These are phyloP conservation scores for Fusarium ambrosium DNA, from an alignment of 2,329 filamentous ascomycete species.

Conservation along the genomic window DNA sequence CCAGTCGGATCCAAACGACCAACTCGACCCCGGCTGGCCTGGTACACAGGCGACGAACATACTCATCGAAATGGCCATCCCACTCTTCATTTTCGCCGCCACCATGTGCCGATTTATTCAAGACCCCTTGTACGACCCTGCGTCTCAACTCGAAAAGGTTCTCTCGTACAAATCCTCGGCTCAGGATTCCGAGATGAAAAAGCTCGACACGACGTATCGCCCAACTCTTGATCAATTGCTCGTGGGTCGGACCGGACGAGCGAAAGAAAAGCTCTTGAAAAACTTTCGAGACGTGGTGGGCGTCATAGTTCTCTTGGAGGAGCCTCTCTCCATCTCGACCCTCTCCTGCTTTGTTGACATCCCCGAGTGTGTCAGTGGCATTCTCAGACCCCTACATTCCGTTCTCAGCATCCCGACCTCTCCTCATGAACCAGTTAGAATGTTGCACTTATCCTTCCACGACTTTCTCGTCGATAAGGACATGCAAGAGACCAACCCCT, in stretches of 20 bases:
- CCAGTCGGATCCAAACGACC: background rate
- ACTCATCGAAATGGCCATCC: slow-evolving; percentile 48
- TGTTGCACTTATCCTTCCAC: slow-evolving; percentile 51
- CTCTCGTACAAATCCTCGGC: slow-evolving; percentile 30
- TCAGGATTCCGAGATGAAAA: slow-evolving; percentile 22
- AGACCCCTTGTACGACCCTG: slow-evolving; percentile 35
- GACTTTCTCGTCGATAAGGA: slow-evolving; percentile 54
- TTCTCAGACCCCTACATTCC: slow-evolving; percentile 36
- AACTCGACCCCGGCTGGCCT: slow-evolving; percentile 23
- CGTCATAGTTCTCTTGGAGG: slow-evolving; percentile 41
- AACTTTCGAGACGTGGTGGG: slow-evolving; percentile 46
- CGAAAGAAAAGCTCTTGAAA: slow-evolving; percentile 18
- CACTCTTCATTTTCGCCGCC: slow-evolving; percentile 55
- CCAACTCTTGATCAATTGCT: slow-evolving; percentile 30
- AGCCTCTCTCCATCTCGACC: slow-evolving; percentile 37
- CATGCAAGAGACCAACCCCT: slow-evolving; percentile 45
- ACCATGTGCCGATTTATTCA: slow-evolving; percentile 51
- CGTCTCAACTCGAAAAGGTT: slow-evolving; percentile 42
- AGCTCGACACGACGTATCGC: slow-evolving; percentile 35
- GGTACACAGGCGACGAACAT: background rate
- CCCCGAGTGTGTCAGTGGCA: background rate
- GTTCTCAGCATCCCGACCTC: slow-evolving; percentile 7
- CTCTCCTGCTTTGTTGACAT: slow-evolving; percentile 13
- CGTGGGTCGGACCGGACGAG: background rate
- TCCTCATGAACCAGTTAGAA: background rate